Conservation (phyloP, 768 basidiomycete species). For the Harrya chromipes region DNA sequence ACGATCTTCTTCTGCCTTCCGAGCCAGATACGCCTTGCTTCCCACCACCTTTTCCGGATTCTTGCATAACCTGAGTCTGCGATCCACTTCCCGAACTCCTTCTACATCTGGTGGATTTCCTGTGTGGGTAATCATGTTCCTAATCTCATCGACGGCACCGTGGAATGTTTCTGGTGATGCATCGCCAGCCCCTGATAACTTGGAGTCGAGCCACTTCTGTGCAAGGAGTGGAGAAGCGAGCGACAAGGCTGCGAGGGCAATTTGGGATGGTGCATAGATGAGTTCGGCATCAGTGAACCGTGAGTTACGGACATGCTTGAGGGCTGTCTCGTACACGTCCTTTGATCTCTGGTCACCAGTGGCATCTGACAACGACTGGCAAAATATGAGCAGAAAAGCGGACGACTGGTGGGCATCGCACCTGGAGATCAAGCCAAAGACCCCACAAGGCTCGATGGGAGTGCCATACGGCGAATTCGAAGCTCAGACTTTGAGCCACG, state of each 20-base stretch:
- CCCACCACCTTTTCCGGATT: conserved; percentile 96
- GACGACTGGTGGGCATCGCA: conserved; percentile 29
- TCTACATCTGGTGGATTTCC: conserved; percentile 75
- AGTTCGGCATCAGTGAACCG: conserved; percentile 91
- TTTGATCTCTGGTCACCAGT: conserved; percentile 46
- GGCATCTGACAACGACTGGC: conserved; percentile 56
- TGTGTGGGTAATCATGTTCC: conserved; percentile 48
- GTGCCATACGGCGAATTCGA: conserved; percentile 95
- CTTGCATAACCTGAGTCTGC: conserved; percentile 81
- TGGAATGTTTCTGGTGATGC: conserved; percentile 23
- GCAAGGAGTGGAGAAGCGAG: conserved; percentile 61
- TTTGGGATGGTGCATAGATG: conserved; percentile 90
- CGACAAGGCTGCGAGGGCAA: conserved; percentile 78
- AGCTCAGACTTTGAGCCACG: conserved; percentile 89
- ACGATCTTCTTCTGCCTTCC: conserved; percentile 68
- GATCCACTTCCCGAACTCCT: conserved; percentile 84
- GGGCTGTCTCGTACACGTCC: conserved; percentile 62
- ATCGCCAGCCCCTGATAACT: conserved; percentile 21
- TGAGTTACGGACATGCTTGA: conserved; percentile 68
- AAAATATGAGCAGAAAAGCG: conserved; percentile 8
- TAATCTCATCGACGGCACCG: conserved; percentile 43
- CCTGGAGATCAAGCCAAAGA: conserved; percentile 85
- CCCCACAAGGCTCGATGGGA: conserved; percentile 87
- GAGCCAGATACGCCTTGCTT: conserved; percentile 75
- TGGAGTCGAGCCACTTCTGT: conserved; percentile 55